These are phyloP conservation scores for Urochloa ruziziensis DNA, from an alignment of 176 grass and related monocot genomes.

Conservation along the genomic window DNA sequence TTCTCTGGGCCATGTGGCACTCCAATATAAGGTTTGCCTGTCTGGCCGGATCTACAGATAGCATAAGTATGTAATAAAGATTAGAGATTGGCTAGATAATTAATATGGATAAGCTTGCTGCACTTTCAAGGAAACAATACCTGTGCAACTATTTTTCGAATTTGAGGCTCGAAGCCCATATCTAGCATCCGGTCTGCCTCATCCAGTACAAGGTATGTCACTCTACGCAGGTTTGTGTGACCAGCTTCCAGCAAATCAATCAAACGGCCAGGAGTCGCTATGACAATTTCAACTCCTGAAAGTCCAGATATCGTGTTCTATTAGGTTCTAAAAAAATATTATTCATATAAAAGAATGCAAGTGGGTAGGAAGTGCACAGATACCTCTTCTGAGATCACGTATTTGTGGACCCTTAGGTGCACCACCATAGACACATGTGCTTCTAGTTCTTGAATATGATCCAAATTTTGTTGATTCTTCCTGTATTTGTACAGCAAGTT, in stretches of 20 bases:
- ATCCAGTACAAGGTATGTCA: conserved; percentile 91
- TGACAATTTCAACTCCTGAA: conserved; percentile 85
- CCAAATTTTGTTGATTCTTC: conserved; percentile 89
- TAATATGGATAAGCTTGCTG: background rate
- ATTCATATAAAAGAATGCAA: background rate
- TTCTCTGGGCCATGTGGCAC: conserved; percentile 94
- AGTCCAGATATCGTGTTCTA: conserved; percentile 7
- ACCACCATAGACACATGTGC: conserved; percentile 88
- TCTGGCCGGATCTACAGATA: conserved; percentile 87
- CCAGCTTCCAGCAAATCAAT: conserved; percentile 94
- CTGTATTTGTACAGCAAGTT: conserved; percentile 96
- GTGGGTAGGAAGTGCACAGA: background rate
- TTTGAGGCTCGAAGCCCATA: conserved; percentile 98
- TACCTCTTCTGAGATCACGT: conserved; percentile 90
- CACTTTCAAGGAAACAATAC: conserved; percentile 36
- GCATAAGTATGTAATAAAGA: conserved; percentile 10
- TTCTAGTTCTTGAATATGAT: conserved; percentile 68
- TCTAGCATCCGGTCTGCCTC: conserved; percentile 98
- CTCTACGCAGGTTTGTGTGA: conserved; percentile 80
- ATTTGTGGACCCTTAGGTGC: conserved; percentile 96
- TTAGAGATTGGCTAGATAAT: background rate
- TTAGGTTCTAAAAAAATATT: background rate
- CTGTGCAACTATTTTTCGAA: conserved; percentile 88
- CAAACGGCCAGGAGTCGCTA: conserved; percentile 87
- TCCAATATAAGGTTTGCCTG: conserved; percentile 96